Conservation (phyloP, 2,329 filamentous ascomycete species). For the Calonectria henricotiae region DNA sequence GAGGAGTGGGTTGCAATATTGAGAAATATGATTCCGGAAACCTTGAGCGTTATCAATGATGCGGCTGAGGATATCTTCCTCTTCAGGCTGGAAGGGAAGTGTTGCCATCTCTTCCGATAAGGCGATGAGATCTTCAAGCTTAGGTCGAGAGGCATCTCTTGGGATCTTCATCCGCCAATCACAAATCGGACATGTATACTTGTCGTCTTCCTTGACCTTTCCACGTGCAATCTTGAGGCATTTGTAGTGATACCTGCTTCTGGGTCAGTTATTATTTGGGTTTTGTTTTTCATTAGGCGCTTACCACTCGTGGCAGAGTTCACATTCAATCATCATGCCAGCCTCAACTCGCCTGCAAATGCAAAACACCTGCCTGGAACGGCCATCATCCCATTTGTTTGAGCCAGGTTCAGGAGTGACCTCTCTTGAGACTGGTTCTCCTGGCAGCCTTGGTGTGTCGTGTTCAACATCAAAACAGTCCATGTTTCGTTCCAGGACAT, state of each 20-base stretch:
- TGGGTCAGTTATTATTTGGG: conserved; percentile 26
- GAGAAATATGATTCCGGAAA: conserved; percentile 87
- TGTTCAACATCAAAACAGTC: conserved; percentile 90
- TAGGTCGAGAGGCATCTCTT: conserved; percentile 94
- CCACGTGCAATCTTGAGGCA: conserved; percentile 97
- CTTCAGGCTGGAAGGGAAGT: conserved; percentile 95
- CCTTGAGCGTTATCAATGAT: conserved; percentile 89
- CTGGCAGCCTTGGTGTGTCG: conserved; percentile 90
- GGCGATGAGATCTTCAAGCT: conserved; percentile 88
- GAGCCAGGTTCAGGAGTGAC: conserved; percentile 72
- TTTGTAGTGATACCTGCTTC: conserved; percentile 91
- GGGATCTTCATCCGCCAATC: conserved; percentile 98
- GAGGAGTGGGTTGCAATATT: conserved; percentile 86
- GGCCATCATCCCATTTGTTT: conserved; percentile 75
- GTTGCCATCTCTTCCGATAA: conserved; percentile 88
- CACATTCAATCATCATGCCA: conserved; percentile 99
- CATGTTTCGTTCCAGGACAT: conserved; percentile 89
- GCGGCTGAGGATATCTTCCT: conserved; percentile 87
- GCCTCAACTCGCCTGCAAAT: conserved; percentile 95
- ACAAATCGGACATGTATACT: conserved; percentile 98
- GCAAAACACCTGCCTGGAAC: conserved; percentile 88
- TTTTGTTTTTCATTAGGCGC: conserved; percentile 53
- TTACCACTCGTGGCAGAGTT: conserved; percentile 97
- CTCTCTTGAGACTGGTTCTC: conserved; percentile 92
- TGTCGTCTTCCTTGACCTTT: conserved; percentile 98